Evolutionary conservation across 495 filamentous ascomycete species (phyloP), one percentile per base, ranked within the genome.

Genomic region (Trichoderma reesei): DNA sequence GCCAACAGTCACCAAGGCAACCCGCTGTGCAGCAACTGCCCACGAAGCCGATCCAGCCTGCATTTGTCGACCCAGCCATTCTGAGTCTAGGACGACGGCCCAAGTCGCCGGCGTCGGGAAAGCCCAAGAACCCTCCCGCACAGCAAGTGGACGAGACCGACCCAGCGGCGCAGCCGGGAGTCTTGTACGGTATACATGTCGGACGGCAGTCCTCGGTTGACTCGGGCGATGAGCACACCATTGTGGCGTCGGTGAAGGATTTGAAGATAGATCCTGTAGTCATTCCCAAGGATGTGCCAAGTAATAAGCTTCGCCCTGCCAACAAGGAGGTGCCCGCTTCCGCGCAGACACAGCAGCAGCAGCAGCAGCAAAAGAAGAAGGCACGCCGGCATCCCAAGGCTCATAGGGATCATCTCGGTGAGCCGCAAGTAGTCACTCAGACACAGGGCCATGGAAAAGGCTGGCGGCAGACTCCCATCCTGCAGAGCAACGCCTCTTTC

Each of bases 381-480:
- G 34, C 38, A 61, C 71, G 65, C 11, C 51, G 51, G 5, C 51
- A 56, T 11, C 51, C 51, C 5, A 56, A 56, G 51, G 51, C 51
- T 56, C 51, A 56, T 8, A 56, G 10, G 18, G 51, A 56, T 7
- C 51, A 56, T 34, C 11, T 56, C 11, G 51, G 51, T 31, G 51
- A 56, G 16, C 7, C 51, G 3, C 34, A 72, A 70, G 48, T 64
- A 65, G 33, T 69, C 69, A 1, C 34, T 42, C 61, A 44, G 18
- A 34, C 61, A 3, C 51, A 56, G 26, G 71, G 75, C 9, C 82
- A 77, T 66, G 82, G 76, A 62, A 87, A 86, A 65, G 91, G 91
- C 38, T 96, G 90, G 91, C 82, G 90, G 67, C 83, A 93, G 70
- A 94, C 90, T 20, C 90, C 91, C 1, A 85, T 94, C 33, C 79